Evolutionary conservation across 2,329 filamentous ascomycete species (phyloP), one percentile per base, ranked within the genome.

Genomic region (Venturia asperata): DNA sequence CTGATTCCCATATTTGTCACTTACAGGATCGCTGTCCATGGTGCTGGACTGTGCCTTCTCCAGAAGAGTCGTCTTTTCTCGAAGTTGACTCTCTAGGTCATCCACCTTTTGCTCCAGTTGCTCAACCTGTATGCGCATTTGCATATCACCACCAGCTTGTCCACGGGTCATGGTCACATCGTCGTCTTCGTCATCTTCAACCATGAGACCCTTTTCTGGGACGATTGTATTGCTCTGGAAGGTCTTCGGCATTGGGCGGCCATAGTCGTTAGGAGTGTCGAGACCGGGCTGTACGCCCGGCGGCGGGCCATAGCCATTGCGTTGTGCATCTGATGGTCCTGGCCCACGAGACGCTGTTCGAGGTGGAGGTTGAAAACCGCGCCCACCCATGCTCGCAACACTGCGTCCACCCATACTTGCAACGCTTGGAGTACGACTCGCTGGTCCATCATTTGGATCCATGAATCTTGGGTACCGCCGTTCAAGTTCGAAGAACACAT

Each of bases 201-300:
- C 86, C 87, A 97, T 92, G 0, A 90, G 97, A 72, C 93, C 96
- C 78, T 97, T 99, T 74, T 97, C 97, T 0, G 94, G 94, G 41
- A 97, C 89, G 71, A 97, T 96, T 0, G 92, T 97, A 73, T 96
- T 97, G 73, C 89, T 93, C 74, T 96, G 92, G 69, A 96, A 92
- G 45, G 92, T 92, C 74, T 95, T 96, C 19, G 90, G 89, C 69
- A 90, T 85, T 5, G 92, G 92, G 58, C 90, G 83, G 52, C 88
- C 87, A 68, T 86, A 89, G 63, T 89, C 86, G 70, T 86, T 85
- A 61, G 64, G 68, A 61, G 24, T 63, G 60, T 52, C 68, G 65
- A 64, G 62, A 56, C 70, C 65, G 70, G 69, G 63, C 64, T 72
- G 67, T 15, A 67, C 58, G 60, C 82, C 82, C 7, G 80, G 30